Percentiles rank a stretch among this genome's conserved stretches.
Evolutionary conservation across 306 rosid genomes (phyloP).

Genomic region (Prunus campanulata): DNA sequence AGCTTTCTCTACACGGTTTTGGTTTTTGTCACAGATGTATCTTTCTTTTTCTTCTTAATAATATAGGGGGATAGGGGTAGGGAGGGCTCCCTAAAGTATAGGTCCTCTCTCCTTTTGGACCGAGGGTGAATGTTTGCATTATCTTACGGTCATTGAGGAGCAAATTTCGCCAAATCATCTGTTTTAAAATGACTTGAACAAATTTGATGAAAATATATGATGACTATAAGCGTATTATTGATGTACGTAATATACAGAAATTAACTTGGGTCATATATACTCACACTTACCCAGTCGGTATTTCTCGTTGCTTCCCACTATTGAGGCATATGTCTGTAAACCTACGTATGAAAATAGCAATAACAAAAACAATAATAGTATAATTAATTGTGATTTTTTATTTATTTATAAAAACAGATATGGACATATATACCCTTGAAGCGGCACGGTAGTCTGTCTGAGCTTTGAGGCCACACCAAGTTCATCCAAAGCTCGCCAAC

Average conservation of each 20-base stretch:
- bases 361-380: no score
- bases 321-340: neutral
- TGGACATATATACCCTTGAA: conserved; percentile 27
- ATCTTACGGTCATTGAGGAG: no score
- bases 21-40: no score
- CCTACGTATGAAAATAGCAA: neutral
- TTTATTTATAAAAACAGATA: neutral
- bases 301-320: conserved; percentile 15
- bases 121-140: no score
- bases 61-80: no score
- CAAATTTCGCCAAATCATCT: no score
- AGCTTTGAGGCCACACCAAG: conserved; percentile 53
- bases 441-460: conserved; percentile 34
- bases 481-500: conserved; percentile 57
- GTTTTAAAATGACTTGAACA: neutral
- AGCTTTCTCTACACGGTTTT: no score
- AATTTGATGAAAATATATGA: neutral
- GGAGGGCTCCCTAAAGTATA: no score
- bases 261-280: neutral
- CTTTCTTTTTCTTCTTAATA: no score
- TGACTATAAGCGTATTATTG: neutral
- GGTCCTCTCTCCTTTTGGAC: no score
- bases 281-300: conserved; percentile 11
- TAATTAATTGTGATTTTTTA: no score
- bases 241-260: neutral